phyloP scores from a whole-genome alignment of 192 early-diverging fungal genomes.

The Chytriomyces sp. region DNA sequence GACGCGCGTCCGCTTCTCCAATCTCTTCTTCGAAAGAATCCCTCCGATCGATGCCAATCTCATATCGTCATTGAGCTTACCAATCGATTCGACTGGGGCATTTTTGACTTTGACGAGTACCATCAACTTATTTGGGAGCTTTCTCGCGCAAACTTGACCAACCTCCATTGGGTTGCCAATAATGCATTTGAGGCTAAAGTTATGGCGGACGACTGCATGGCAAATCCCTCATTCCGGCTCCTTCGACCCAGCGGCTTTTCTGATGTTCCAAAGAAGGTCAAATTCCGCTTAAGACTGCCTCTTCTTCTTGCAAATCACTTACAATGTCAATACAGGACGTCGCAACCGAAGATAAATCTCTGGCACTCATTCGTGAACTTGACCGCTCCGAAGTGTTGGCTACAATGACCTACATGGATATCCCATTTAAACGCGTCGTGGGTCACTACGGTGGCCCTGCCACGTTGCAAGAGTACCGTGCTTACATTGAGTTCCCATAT shows the following conservation, averaged over 20 bases:
- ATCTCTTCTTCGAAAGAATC: slow-evolving; percentile 18
- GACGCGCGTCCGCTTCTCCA: slow-evolving; percentile 25
- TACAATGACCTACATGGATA: background rate
- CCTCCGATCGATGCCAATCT: slow-evolving; percentile 16
- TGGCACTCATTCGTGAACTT: slow-evolving; percentile 21
- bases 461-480: slow-evolving; percentile 20
- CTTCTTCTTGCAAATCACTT: background rate
- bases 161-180: slow-evolving; percentile 29
- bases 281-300: background rate
- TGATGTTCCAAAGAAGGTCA: slow-evolving; percentile 10
- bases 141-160: background rate
- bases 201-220: slow-evolving; percentile 24
- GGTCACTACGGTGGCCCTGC: slow-evolving; percentile 31
- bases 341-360: background rate
- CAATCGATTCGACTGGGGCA: slow-evolving; percentile 29
- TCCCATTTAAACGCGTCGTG: slow-evolving; percentile 18
- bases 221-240: slow-evolving; percentile 26
- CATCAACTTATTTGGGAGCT: slow-evolving; percentile 26
- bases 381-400: slow-evolving; percentile 24
- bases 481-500: slow-evolving; percentile 31
- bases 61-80: slow-evolving; percentile 28
- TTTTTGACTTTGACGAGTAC: slow-evolving; percentile 27
- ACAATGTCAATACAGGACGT: slow-evolving; percentile 1
- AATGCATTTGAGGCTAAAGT: slow-evolving; percentile 32
- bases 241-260: slow-evolving; percentile 20